Evolutionary conservation across 352 stramenopile genomes (phyloP).

Genomic region (Pilasporangium apinafurcum): DNA sequence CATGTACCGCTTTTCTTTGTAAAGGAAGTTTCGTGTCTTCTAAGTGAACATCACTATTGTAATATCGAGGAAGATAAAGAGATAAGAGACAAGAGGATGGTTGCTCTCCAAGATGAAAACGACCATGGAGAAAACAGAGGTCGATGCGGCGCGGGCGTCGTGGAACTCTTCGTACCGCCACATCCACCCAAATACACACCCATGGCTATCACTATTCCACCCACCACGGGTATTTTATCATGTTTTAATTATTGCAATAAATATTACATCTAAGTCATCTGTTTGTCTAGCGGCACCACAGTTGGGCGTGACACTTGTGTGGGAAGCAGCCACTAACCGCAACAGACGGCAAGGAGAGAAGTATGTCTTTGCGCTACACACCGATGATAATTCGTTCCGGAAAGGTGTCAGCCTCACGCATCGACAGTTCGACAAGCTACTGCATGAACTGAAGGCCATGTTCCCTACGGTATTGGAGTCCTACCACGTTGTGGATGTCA

Average conservation of each 20-base stretch:
- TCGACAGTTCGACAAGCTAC: conserved; percentile 9
- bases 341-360: not conserved
- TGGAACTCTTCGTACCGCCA: conserved; percentile 17
- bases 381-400: conserved; percentile 4
- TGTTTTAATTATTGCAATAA: no score
- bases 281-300: no score
- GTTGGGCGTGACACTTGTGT: no score
- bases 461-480: conserved; percentile 14
- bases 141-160: conserved; percentile 6
- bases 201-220: conserved; percentile 10
- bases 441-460: conserved; percentile 6
- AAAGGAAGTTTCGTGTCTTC: no score
- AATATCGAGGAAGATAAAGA: no score
- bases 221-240: not conserved
- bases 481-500: conserved; percentile 15
- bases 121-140: not conserved
- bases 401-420: conserved; percentile 11
- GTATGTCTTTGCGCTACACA: conserved; percentile 9
- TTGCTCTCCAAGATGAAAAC: not conserved
- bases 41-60: no score
- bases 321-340: not conserved
- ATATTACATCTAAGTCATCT: no score
- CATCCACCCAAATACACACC: conserved; percentile 12
- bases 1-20: no score
- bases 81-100: no score